Evolutionary conservation across 148 eudicot species (phyloP), one percentile per base, ranked within the genome.

Genomic region (Pharnaceum exiguum): DNA sequence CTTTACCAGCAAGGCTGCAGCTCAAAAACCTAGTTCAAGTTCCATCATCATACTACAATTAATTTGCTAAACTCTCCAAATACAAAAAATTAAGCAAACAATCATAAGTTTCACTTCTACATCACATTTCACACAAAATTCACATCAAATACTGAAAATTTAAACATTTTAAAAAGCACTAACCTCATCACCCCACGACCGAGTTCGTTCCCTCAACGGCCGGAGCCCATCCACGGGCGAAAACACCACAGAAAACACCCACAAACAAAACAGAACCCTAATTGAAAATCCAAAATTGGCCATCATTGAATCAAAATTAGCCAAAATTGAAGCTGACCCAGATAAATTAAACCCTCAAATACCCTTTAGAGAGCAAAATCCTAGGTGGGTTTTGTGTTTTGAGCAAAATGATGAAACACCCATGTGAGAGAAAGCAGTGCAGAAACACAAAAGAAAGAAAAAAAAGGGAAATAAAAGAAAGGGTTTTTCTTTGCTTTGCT

Each of bases 151-250:
- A 63, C 44, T 6, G 1, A 22, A 60, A 45, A 8, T 0, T 28
- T 28, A 31, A 5, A 1, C 5, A 2, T 4, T 23, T 59, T 46
- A 5, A 62, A 21, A 28, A 5, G n/a, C n/a, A 77, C 90, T 46
- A 53, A 90, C 97, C 97, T 90, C 95, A 66, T 90, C 97, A 13
- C 95, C 95, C 95, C 90, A 86, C 12, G 95, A 76, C 61, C 78
- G 72, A 15, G 78, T 46, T 50, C 79, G 52, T 55, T 87, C 85
- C 64, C 82, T 82, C 75, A 90, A 66, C 10, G 97, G 97, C 63
- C 97, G 64, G 39, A 90, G 62, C 17, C 89, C 72, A n/a, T 57
- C 13, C 2, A 57, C 89, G 3, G 84, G 86, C 52, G 25, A 24
- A 1, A 70, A 51, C 54, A 77, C 66, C 57, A 27, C 53, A 55